Evolutionary conservation across 768 basidiomycete genomes (phyloP).

Genomic region (Leccinum boreale): DNA sequence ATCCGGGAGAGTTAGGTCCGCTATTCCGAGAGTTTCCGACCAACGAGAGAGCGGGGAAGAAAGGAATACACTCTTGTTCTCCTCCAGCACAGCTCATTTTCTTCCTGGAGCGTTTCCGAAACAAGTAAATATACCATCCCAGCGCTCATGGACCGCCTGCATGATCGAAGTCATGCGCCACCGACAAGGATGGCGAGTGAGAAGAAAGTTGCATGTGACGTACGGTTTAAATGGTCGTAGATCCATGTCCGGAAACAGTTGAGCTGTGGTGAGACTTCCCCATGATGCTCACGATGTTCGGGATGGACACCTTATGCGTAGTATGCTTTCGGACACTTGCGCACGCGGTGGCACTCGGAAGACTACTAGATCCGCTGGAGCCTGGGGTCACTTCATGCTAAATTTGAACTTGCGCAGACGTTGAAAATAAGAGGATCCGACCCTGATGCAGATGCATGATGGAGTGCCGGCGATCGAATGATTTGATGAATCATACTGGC

Average conservation of each 20-base stretch:
- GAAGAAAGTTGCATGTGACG: neutral
- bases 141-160: neutral
- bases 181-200: neutral
- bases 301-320: neutral
- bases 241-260: neutral
- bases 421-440: too few species aligned
- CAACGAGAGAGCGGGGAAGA: neutral
- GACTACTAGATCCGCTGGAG: too few species aligned
- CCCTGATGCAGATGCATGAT: too few species aligned
- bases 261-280: neutral
- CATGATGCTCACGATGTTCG: neutral
- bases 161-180: neutral
- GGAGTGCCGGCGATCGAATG: too few species aligned
- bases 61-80: neutral
- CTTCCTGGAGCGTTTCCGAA: neutral
- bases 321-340: neutral
- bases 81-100: neutral
- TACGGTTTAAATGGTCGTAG: slow-evolving; percentile 3
- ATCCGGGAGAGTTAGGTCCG: neutral
- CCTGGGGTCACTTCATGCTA: too few species aligned
- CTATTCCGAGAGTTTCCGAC: neutral
- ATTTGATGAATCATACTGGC: too few species aligned
- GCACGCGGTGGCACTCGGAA: too few species aligned
- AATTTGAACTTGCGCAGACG: too few species aligned
- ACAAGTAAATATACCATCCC: neutral